phyloP scores from a whole-genome alignment of 2,329 filamentous ascomycete species.

The Exserohilum rostratum region DNA sequence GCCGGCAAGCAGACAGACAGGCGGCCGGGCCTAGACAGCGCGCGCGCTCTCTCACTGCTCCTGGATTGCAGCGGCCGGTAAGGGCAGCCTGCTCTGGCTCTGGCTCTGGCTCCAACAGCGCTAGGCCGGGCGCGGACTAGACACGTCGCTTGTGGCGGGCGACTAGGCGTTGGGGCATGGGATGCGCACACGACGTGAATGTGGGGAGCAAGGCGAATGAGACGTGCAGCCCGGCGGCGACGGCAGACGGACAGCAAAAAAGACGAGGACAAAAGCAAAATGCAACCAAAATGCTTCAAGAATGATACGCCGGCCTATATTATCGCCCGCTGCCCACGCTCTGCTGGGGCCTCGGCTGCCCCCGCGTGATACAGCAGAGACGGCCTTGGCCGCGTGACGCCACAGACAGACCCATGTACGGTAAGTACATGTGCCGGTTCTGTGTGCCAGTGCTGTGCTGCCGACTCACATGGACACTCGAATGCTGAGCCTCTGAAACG shows the following conservation, averaged over 20 bases:
- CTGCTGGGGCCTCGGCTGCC: slow-evolving; percentile 19
- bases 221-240: slow-evolving; percentile 5
- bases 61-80: no score
- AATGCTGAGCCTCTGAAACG: not conserved
- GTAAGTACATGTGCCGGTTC: no score
- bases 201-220: slow-evolving; percentile 7
- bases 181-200: not conserved
- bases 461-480: slow-evolving; percentile 17
- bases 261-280: not conserved
- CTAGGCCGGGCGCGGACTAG: slow-evolving; percentile 31
- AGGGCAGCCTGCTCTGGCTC: no score
- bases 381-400: slow-evolving; percentile 23
- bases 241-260: no score
- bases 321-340: slow-evolving; percentile 4
- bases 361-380: slow-evolving; percentile 18
- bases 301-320: slow-evolving; percentile 10
- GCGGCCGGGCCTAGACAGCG: slow-evolving; percentile 21
- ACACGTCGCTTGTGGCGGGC: slow-evolving; percentile 24
- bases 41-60: not conserved
- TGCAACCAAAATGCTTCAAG: not conserved
- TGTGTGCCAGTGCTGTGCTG: not conserved
- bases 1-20: slow-evolving; percentile 20
- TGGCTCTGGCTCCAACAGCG: slow-evolving; percentile 3
- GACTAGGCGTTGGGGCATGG: slow-evolving; percentile 7
- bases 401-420: slow-evolving; percentile 4